A percentile compares a stretch with the other conserved stretches of the same genome.
Conservation (phyloP, 306 rosid species). For the Sesbania bispinosa region DNA sequence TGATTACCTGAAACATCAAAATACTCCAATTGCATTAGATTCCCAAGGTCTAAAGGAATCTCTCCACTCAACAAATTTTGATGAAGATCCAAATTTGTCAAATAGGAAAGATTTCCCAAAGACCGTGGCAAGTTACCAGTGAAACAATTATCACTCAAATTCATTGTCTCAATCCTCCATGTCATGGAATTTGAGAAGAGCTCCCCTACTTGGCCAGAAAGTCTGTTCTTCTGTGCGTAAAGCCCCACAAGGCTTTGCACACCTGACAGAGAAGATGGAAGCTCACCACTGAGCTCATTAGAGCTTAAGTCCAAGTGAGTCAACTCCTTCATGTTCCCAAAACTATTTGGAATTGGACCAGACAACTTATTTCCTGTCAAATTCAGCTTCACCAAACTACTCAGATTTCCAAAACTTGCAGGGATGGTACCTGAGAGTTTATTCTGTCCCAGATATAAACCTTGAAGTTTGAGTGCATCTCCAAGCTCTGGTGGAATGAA, state of each 20-base stretch:
- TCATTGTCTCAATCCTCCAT: slow-evolving; percentile 92
- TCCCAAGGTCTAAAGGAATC: slow-evolving; percentile 83
- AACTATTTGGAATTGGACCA: slow-evolving; percentile 64
- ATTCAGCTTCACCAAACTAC: slow-evolving; percentile 82
- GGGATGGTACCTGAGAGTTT: slow-evolving; percentile 66
- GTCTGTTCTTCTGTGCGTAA: slow-evolving; percentile 76
- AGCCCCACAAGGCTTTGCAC: slow-evolving; percentile 72
- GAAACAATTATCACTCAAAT: slow-evolving; percentile 66
- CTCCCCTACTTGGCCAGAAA: slow-evolving; percentile 53
- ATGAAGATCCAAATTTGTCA: slow-evolving; percentile 83
- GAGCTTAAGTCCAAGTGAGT: slow-evolving; percentile 69
- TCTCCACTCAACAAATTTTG: slow-evolving; percentile 58
- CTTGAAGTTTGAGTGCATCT: slow-evolving; percentile 71
- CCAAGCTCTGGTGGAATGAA: slow-evolving; percentile 76
- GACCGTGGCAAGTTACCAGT: slow-evolving; percentile 63
- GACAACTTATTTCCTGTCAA: slow-evolving; percentile 72
- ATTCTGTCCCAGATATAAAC: slow-evolving; percentile 75
- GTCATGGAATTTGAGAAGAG: slow-evolving; percentile 61
- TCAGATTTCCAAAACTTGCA: slow-evolving; percentile 57
- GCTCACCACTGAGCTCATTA: slow-evolving; percentile 72
- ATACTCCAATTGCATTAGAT: slow-evolving; percentile 70
- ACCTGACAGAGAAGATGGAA: slow-evolving; percentile 69
- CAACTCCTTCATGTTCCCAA: slow-evolving; percentile 63
- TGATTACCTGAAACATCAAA: slow-evolving; percentile 71
- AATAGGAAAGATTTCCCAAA: slow-evolving; percentile 74